phyloP scores from a whole-genome alignment of 805 yeast genomes.

The Kodamaea hsintzibuensis region DNA sequence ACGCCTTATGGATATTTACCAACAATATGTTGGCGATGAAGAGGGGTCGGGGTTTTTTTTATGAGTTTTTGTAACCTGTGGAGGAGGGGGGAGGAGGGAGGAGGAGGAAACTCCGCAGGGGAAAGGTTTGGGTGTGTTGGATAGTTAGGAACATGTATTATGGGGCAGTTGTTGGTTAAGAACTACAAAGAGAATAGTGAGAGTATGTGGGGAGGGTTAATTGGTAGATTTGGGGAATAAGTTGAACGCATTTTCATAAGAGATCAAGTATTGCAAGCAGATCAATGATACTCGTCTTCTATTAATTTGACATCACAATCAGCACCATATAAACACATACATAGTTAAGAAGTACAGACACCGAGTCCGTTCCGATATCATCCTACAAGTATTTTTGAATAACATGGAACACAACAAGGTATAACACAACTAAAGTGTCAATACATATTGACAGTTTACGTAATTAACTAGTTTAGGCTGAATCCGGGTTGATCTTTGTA shows the following conservation, averaged over 20 bases:
- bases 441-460: not conserved
- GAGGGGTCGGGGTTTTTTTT: not conserved
- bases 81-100: too few relatives aligned
- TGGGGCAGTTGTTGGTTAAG: too few relatives aligned
- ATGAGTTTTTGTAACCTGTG: not conserved
- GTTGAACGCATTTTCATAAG: not conserved
- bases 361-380: not conserved
- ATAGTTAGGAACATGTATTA: too few relatives aligned
- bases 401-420: not conserved
- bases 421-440: not conserved
- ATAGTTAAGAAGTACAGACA: not conserved
- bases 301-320: not conserved
- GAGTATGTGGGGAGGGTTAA: not conserved
- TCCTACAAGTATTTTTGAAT: not conserved
- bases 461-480: not conserved
- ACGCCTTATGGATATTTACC: constrained; percentile 1
- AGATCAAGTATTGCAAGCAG: not conserved
- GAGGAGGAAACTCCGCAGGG: not conserved
- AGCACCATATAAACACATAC: not conserved
- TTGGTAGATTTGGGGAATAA: not conserved
- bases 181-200: not conserved
- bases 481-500: not conserved
- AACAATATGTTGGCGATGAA: not conserved
- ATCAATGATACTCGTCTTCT: not conserved
- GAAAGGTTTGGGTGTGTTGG: not conserved